These are phyloP conservation scores for Isabelozyma gotoi DNA, from an alignment of 805 yeast genomes.

Conservation along the genomic window DNA sequence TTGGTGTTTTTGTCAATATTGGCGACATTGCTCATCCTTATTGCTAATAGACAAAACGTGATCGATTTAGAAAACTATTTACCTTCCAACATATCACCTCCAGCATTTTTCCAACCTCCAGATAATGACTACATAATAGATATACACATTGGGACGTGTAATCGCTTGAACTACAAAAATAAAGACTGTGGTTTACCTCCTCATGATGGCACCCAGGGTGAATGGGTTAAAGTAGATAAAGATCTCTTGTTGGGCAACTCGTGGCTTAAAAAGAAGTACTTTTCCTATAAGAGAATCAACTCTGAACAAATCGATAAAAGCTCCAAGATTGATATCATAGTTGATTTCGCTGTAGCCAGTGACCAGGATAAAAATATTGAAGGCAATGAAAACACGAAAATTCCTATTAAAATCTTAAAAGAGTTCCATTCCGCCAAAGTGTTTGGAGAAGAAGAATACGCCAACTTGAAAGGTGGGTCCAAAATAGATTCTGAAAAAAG, in stretches of 20 bases:
- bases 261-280: conserved; percentile 42
- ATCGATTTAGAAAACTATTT: conserved; percentile 20
- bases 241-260: conserved; percentile 46
- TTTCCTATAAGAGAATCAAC: conserved; percentile 31
- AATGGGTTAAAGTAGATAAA: conserved; percentile 46
- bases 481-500: conserved; percentile 5
- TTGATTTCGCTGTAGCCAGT: conserved; percentile 39
- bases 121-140: conserved; percentile 41
- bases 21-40: conserved; percentile 23
- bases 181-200: conserved; percentile 27
- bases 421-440: conserved; percentile 24
- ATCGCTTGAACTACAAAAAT: conserved; percentile 15
- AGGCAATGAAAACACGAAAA: conserved; percentile 32
- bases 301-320: conserved; percentile 10
- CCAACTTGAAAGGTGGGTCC: conserved; percentile 3
- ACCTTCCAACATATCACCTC: conserved; percentile 33
- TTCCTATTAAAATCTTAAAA: conserved; percentile 29
- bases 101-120: conserved; percentile 39
- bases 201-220: conserved; percentile 23
- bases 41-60: conserved; percentile 41
- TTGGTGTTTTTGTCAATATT: conserved; percentile 13
- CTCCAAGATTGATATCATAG: conserved; percentile 26
- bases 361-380: conserved; percentile 29
- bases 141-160: conserved; percentile 35
- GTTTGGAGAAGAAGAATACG: conserved; percentile 28